Base-by-base conservation (phyloP, 441 rosid genomes). In the Melastoma candidum region DNA sequence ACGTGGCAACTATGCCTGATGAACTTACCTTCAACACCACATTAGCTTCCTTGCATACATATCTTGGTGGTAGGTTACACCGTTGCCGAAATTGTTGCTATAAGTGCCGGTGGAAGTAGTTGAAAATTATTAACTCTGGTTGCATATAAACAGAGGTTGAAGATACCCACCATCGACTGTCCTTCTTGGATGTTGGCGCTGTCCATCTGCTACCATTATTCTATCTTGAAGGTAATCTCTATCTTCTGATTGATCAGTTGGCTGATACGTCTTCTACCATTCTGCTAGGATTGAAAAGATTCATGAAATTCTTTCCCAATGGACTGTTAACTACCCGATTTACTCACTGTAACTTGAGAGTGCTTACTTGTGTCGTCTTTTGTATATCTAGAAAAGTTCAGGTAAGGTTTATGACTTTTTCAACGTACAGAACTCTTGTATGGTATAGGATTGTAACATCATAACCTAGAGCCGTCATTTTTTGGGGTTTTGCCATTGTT, bases 11-110 rank as follows among this genome's bases (percentile, higher is more conserved):
- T 11, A 26, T 72, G 47, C 54, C 74, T 47, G 70, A 60, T 65
- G 90, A 71, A 54, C 64, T 62, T 65, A 69, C 79, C 29, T 92
- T 85, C 72, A 72, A 92, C 66, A 72, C 95, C 12, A 50, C 74
- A 59, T 71, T 88, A 85, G 85, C 97, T 69, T 83, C 98, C 4
- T 45, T 88, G 58, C 98, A 92, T 69, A 73, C 89, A 0, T 92
- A 92, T 76, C 89, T 92, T 24, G 98, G 97, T 0, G 97, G 98
- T 92, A 75, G 66, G 79, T 39, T 7, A 56, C 3, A 11, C n/a
- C 11, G 29, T 7, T 27, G 9, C 49, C 13, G 9, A 27, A 36
- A 11, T 26, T 7, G 47, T 39, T 1, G 27, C 11, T 47, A 51
- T 12, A 45, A 27, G 25, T 51, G 4, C 27, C 12, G 3, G 17